Evolutionary conservation across 306 rosid genomes (phyloP).

Genomic region (Luffa acutangula): DNA sequence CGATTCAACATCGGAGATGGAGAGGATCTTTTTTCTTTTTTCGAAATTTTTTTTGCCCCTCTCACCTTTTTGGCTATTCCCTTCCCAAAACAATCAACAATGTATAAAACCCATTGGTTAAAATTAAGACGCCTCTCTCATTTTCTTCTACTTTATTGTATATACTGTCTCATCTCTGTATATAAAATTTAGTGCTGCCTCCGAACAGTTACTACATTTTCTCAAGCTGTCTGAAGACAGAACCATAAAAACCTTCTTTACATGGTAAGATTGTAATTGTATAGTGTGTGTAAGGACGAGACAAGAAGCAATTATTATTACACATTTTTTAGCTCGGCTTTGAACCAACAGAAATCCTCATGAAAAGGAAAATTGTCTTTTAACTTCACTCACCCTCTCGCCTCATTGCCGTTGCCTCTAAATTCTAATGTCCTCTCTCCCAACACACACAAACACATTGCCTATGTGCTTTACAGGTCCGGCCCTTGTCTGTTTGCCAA

Average conservation of each 20-base stretch:
- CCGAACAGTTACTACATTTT: neutral
- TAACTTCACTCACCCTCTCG: neutral
- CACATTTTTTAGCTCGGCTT: neutral
- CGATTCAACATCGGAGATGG: neutral
- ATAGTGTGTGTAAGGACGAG: neutral
- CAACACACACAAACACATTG: neutral
- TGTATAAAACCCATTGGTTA: conserved; percentile 25
- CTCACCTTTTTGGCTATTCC: neutral
- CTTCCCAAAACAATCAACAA: conserved; percentile 19
- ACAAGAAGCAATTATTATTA: neutral
- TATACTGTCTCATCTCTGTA: neutral
- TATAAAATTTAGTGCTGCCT: neutral
- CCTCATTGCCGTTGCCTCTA: neutral
- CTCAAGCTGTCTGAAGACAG: neutral
- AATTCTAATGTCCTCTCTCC: neutral
- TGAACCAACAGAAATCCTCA: neutral
- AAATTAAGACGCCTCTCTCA: neutral
- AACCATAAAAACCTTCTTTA: neutral
- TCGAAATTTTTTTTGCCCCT: conserved; percentile 5
- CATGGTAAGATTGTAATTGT: neutral
- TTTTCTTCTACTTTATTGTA: neutral
- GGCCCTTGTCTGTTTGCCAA: conserved; percentile 1
- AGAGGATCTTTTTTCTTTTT: neutral
- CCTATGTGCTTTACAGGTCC: neutral
- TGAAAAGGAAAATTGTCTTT: neutral